Evolutionary conservation across 2,329 filamentous ascomycete species (phyloP), one percentile per base, ranked within the genome.

Genomic region (Alternaria brassicicola): DNA sequence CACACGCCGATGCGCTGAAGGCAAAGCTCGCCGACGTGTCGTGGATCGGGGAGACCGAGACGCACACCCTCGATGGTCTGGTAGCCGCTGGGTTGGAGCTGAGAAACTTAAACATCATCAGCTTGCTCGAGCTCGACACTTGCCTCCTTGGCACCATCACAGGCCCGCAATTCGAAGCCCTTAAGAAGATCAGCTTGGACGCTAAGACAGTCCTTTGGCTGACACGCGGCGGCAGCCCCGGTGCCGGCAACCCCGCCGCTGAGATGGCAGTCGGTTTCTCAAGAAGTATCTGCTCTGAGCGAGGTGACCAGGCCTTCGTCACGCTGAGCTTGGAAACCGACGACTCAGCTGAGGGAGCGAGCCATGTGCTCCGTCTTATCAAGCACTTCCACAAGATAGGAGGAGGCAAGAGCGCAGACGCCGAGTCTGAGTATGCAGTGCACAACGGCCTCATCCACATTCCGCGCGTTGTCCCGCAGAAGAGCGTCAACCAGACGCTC

Each of bases 191-290:
- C 19, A 48, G 53, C 15, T 39, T 58, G n/a, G 49, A 52, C 23
- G 41, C 38, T 1, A 48, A 57, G 49, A 60, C 43, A 23, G 38
- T 57, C 35, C 19, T 62, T 26, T 64, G 62, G 62, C 15, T 60
- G 3, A 55, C 55, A 2, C 54, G 49, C 6, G 55, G 59, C 17
- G 59, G 52, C 5, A 59, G 52, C 17, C 39, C 52, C 10, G 42
- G 45, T 10, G 39, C 55, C 10, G 17, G 28, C 0, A 55, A 52
- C 26, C 59, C 62, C 5, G 51, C 55, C 17, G 51, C 53, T 10
- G 55, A 62, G 26, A 62, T 64, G 59, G 49, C 49, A 26, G 51
- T 55, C 17, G 61, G 61, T 10, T 48, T 64, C 36, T 55, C 54
- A 30, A 51, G 61, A 38, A 59, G 57, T 25, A 45, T 64, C 5